phyloP scores from a whole-genome alignment of 2,329 filamentous ascomycete species.

The Fusarium subglutinans region DNA sequence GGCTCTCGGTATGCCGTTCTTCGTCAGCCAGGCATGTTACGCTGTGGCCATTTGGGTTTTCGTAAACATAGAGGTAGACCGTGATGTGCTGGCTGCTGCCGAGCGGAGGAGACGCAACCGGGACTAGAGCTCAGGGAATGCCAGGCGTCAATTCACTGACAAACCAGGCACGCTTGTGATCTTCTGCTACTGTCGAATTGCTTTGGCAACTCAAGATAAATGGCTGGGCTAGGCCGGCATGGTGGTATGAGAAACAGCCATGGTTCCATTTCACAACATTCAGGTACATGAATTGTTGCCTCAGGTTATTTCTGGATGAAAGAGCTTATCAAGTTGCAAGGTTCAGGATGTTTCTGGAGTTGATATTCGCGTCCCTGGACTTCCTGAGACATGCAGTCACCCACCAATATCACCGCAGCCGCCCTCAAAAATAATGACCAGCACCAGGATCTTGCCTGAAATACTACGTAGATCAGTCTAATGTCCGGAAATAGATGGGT shows the following conservation, averaged over 20 bases:
- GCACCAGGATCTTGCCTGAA: neutral
- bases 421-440: neutral
- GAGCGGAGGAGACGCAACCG: neutral
- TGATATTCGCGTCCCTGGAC: neutral
- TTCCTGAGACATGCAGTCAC: neutral
- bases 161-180: rapidly evolving
- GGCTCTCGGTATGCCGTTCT: slow-evolving; percentile 40
- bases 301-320: neutral
- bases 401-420: neutral
- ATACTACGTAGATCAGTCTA: neutral
- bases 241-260: neutral
- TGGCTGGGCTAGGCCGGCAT: neutral
- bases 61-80: neutral
- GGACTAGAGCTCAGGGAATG: neutral
- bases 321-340: neutral
- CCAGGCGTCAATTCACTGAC: neutral
- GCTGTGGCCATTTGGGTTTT: slow-evolving; percentile 27
- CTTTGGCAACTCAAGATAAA: neutral
- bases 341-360: neutral
- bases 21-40: slow-evolving; percentile 39
- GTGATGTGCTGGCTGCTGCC: neutral
- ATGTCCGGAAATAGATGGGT: neutral
- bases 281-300: neutral
- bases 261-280: neutral
- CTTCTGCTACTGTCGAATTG: too few species aligned